Percentiles rank a stretch among this genome's conserved stretches.
Conservation (phyloP, 768 basidiomycete genomes). For the Leccinum imitatum region DNA sequence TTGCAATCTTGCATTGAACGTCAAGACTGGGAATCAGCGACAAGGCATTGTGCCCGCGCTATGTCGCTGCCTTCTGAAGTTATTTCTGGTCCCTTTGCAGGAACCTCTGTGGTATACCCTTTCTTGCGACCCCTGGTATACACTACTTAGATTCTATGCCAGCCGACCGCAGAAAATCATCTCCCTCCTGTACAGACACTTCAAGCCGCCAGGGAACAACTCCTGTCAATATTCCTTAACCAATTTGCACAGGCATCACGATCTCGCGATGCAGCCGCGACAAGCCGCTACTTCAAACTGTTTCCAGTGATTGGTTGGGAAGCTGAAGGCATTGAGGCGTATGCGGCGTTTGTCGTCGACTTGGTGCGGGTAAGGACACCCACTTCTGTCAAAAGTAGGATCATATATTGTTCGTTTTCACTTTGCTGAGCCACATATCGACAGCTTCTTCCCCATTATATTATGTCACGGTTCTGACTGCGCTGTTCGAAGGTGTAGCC, state of each 20-base stretch:
- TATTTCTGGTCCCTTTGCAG: constrained; percentile 81
- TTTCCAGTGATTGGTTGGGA: constrained; percentile 97
- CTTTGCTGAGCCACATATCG: constrained; percentile 7
- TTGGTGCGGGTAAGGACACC: constrained; percentile 79
- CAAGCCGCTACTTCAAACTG: constrained; percentile 93
- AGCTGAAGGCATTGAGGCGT: constrained; percentile 84
- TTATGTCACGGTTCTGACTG: constrained; percentile 86
- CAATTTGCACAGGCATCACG: constrained; percentile 82
- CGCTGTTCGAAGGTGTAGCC: constrained; percentile 92
- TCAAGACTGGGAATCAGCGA: constrained; percentile 95
- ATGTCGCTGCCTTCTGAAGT: constrained; percentile 82
- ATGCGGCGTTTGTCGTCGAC: constrained; percentile 90
- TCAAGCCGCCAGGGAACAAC: constrained; percentile 65
- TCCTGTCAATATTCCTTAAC: constrained; percentile 74
- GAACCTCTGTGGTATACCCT: constrained; percentile 75
- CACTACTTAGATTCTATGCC: constrained; percentile 1
- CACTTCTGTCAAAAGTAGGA: constrained; percentile 76
- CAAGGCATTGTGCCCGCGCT: constrained; percentile 86
- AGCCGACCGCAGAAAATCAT: constrained; percentile 92
- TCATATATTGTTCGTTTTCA: constrained; percentile 8
- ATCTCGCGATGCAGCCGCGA: constrained; percentile 79
- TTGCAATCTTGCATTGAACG: constrained; percentile 63
- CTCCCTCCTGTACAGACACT: constrained; percentile 85
- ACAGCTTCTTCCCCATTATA: constrained; percentile 90
- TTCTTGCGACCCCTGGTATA: not conserved